Conservation (phyloP, 2,329 filamentous ascomycete species). For the Ophiostoma populinum region DNA sequence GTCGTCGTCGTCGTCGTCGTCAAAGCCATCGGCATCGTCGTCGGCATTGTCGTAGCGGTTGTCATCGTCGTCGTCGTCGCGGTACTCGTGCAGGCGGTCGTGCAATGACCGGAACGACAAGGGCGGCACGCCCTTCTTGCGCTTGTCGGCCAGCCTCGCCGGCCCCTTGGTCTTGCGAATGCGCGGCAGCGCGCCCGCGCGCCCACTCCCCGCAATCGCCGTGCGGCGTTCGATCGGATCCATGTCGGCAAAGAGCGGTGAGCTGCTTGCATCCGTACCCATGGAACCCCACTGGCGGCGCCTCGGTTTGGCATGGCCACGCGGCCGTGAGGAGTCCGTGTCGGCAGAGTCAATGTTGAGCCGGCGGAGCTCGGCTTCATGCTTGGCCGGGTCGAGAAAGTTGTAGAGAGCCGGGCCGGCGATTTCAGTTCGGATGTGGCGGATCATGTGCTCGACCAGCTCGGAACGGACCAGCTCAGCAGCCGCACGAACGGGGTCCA, state of each 20-base stretch:
- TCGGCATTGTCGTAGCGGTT: conserved; percentile 36
- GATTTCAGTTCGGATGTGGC: conserved; percentile 76
- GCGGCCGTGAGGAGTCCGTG: conserved; percentile 16
- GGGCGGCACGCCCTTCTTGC: conserved; percentile 39
- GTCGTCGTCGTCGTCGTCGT: conserved; percentile 17
- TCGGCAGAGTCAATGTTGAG: conserved; percentile 58
- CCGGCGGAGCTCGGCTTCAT: conserved; percentile 61
- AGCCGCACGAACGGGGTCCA: conserved; percentile 81
- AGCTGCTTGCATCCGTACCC: no score
- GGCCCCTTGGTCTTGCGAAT: conserved; percentile 52
- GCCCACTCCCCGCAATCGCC: conserved; percentile 13
- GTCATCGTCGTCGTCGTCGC: conserved; percentile 75
- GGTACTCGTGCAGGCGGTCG: conserved; percentile 57
- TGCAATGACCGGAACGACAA: conserved; percentile 55
- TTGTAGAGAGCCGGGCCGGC: conserved; percentile 66
- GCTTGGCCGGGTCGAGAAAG: conserved; percentile 67
- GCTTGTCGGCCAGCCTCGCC: conserved; percentile 30
- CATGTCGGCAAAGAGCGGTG: no score
- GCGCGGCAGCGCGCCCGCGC: conserved; percentile 42
- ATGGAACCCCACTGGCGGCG: no score
- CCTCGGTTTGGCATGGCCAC: conserved; percentile 24
- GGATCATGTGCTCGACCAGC: conserved; percentile 69
- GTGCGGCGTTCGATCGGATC: conserved; percentile 45
- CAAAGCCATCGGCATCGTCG: background rate
- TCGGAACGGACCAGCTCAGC: conserved; percentile 63